A percentile compares a stretch with the other conserved stretches of the same genome.
Evolutionary conservation across 2,329 filamentous ascomycete genomes (phyloP).

Genomic region (Penicillium sp.): DNA sequence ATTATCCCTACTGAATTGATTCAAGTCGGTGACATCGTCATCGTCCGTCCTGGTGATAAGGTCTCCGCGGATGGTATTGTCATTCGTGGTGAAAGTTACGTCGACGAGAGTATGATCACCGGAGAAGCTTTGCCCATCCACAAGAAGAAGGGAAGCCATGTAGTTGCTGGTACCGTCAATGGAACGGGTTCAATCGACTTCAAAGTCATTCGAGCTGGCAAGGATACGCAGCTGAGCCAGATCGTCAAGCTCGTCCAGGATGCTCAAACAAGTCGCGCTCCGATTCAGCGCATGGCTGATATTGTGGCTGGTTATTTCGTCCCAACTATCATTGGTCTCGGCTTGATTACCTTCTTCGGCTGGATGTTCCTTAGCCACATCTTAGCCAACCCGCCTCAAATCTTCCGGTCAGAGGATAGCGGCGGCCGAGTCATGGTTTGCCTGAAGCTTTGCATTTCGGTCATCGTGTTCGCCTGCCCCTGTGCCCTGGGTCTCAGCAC

Average conservation of each 20-base stretch:
- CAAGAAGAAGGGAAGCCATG: slow-evolving; percentile 74
- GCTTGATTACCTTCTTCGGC: slow-evolving; percentile 77
- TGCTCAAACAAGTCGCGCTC: slow-evolving; percentile 89
- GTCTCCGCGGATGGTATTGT: slow-evolving; percentile 90
- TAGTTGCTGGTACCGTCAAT: slow-evolving; percentile 96
- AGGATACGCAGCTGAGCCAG: slow-evolving; percentile 95
- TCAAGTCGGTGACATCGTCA: slow-evolving; percentile 89
- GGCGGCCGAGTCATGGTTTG: slow-evolving; percentile 97
- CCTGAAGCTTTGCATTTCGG: slow-evolving; percentile 94
- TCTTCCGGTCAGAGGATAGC: slow-evolving; percentile 77
- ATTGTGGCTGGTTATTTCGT: slow-evolving; percentile 92
- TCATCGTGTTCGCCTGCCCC: slow-evolving; percentile 97
- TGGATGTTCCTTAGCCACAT: slow-evolving; percentile 97
- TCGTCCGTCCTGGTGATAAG: slow-evolving; percentile 93
- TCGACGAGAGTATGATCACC: slow-evolving; percentile 98
- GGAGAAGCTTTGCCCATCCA: slow-evolving; percentile 94
- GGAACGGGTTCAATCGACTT: slow-evolving; percentile 90
- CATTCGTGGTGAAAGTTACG: slow-evolving; percentile 85
- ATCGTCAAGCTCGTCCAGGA: slow-evolving; percentile 99
- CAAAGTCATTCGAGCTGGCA: slow-evolving; percentile 85
- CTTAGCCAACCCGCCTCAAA: slow-evolving; percentile 77
- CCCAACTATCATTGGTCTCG: slow-evolving; percentile 81
- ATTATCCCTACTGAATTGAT: slow-evolving; percentile 92
- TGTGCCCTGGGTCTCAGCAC: slow-evolving; percentile 95
- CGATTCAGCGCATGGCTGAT: slow-evolving; percentile 92